Conservation (phyloP, 345 rosid genomes). For the Gossypium australe region DNA sequence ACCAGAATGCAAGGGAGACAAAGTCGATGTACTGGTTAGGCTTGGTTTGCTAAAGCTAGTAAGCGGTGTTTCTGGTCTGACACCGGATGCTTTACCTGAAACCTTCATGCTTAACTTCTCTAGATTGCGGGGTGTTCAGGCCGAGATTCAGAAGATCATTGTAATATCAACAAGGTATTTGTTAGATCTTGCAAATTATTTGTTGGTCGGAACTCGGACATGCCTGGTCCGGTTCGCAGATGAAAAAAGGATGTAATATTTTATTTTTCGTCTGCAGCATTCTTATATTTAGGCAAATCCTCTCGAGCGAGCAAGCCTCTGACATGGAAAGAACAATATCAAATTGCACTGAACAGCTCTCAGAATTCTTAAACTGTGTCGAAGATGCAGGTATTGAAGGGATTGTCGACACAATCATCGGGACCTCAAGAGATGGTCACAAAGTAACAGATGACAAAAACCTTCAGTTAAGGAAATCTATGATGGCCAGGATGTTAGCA, state of each 20-base stretch:
- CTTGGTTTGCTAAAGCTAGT: constrained; percentile 78
- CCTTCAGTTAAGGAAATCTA: constrained; percentile 39
- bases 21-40: constrained; percentile 60
- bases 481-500: constrained; percentile 60
- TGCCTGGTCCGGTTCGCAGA: neutral
- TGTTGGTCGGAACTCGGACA: neutral
- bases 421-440: constrained; percentile 17
- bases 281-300: constrained; percentile 72
- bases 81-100: constrained; percentile 59
- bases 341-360: constrained; percentile 35
- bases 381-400: constrained; percentile 52
- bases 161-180: constrained; percentile 67
- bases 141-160: constrained; percentile 70
- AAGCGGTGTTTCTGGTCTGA: constrained; percentile 50
- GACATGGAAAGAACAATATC: constrained; percentile 52
- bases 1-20: constrained; percentile 68
- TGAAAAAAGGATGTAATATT: neutral
- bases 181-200: neutral
- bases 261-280: constrained; percentile 42
- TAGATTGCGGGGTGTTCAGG: constrained; percentile 68
- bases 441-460: constrained; percentile 9
- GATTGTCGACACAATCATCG: constrained; percentile 47
- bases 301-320: constrained; percentile 43
- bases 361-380: constrained; percentile 42
- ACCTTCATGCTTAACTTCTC: constrained; percentile 59